Base-by-base conservation (phyloP, 164 flowering plant genomes). In the Vitis amurensis region DNA sequence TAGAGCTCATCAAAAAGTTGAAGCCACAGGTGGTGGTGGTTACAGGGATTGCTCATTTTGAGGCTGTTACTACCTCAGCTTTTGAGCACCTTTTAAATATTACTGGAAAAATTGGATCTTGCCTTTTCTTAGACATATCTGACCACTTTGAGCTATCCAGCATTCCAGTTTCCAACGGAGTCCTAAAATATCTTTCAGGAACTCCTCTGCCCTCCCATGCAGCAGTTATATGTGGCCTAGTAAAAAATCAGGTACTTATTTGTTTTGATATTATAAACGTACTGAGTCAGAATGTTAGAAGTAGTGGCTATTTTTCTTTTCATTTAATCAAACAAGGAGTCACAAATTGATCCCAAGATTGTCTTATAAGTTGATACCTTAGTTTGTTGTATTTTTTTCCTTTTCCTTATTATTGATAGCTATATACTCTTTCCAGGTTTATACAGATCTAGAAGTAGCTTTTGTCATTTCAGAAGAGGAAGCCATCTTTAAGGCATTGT, bases 131-230 rank as follows among this genome's bases (percentile, higher is more conserved):
- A 60, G 99, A 95, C 80, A 91, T 95, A 78, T 95, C 99, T 58
- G 98, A 95, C 69, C 97, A 93, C 59, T 89, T 95, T 76, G 99
- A 89, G 78, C 80, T 93, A 59, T 95, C 98, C 63, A 91, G 99
- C 80, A 85, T 95, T 27, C 99, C 98, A 53, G 81, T 81, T 77
- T 85, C 98, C 64, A 95, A 82, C 86, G 99, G 98, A 19, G 97
- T 93, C 69, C 84, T 93, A 51, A 95, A 95, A 67, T 93, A 90
- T 82, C 87, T 95, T 63, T 85, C 97, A 8, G 86, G 87, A 78
- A 81, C 64, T 78, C 70, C 68, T 64, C 84, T 95, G 17, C 99
- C 99, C 47, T 74, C 97, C 29, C 98, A 95, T 84, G 98, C 93
- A 37, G 87, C 99, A 65, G 85, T 95, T 53, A 63, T 95, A 17